phyloP scores from a whole-genome alignment of 164 flowering plant genomes.

The Magnolia changhungtana region DNA sequence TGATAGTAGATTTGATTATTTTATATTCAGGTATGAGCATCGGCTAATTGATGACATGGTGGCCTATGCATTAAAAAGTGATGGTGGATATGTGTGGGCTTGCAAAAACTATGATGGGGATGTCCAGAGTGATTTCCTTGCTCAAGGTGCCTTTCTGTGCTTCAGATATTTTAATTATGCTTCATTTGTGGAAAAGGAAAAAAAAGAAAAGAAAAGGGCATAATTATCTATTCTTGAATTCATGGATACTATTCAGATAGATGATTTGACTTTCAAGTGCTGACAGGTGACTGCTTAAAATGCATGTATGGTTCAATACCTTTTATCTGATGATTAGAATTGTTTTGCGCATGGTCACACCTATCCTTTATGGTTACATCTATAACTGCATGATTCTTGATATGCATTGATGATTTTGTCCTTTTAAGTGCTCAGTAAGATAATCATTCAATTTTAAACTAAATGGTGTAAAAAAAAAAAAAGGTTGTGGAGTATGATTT shows the following conservation, averaged over 20 bases:
- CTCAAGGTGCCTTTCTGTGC: slow-evolving; percentile 66
- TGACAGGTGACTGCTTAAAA: no score
- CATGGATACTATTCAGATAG: background rate
- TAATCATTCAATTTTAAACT: background rate
- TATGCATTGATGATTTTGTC: background rate
- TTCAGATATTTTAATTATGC: background rate
- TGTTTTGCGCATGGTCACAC: background rate
- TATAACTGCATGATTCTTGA: background rate
- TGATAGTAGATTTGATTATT: slow-evolving; percentile 3
- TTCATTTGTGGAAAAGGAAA: background rate
- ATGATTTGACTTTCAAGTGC: no score
- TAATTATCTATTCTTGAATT: background rate
- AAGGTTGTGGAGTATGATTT: background rate
- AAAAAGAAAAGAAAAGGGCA: background rate
- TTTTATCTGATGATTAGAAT: no score
- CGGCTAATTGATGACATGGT: slow-evolving; percentile 99
- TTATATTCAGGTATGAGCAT: slow-evolving; percentile 84
- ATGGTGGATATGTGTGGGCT: slow-evolving; percentile 99
- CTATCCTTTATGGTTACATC: background rate
- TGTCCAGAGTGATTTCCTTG: slow-evolving; percentile 98
- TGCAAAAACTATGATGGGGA: slow-evolving; percentile 99
- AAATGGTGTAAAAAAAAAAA: background rate
- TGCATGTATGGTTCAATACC: no score
- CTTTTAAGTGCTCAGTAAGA: background rate
- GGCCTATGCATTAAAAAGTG: slow-evolving; percentile 92